Base-by-base conservation (phyloP, 2,329 filamentous ascomycete genomes). In the Alternaria dauci region DNA sequence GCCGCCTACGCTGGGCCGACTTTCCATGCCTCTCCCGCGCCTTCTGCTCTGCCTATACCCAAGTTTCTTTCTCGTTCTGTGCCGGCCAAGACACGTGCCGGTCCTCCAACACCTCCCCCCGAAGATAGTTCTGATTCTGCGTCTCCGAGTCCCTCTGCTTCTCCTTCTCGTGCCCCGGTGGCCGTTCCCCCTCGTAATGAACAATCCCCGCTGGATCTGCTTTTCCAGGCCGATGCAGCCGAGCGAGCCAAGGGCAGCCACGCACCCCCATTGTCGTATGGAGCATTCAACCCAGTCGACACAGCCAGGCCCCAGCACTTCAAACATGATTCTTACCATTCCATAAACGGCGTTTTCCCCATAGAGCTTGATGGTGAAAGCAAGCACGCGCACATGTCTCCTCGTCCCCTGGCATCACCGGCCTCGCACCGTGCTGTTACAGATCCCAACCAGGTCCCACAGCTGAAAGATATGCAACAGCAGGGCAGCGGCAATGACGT, bases 11-110 rank as follows among this genome's bases (percentile, higher is more conserved):
- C 95, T 39, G 95, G 94, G 14, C 91, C 94, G 34, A 96, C 93
- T 5, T 99, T 98, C 78, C 94, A 97, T 78, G 92, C 93, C 41
- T 98, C 95, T 8, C 95, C 95, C 20, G 94, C 94, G 2, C 91
- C 95, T 0, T 96, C 93, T 8, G 89, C 93, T 25, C 84, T 99
- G 32, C 95, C 95, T 0, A 91, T 97, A 59, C 95, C 95, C 11
- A 96, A 91, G 73, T 97, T 97, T 77, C 87, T 91, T 63, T 90
- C 91, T 28, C 94, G 91, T 71, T 89, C 92, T 0, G 84, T 91
- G 12, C 89, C 89, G 4, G 89, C 91, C 58, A 78, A 78, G 65
- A 63, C 71, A 20, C 66, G 62, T 16, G 48, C 66, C 23, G 69
- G 67, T 26, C 73, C 73, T n/a, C 89, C 89, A 4, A 87, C 79